phyloP scores from a whole-genome alignment of 352 stramenopile species.

The Pythium grandisporangium region DNA sequence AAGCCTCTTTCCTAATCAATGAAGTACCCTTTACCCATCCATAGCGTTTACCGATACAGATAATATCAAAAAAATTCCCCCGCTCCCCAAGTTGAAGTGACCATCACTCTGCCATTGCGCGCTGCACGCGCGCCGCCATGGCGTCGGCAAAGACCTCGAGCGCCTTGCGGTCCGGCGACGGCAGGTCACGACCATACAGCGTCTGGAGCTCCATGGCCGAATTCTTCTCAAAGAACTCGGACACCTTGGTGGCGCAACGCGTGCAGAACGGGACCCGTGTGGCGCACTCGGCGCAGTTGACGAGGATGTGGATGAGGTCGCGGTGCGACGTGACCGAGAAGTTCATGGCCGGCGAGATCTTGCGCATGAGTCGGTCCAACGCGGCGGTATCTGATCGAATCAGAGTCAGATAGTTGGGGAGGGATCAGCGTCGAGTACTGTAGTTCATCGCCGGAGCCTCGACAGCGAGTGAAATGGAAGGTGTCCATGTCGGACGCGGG shows the following conservation, averaged over 20 bases:
- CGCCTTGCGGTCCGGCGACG: constrained; percentile 30
- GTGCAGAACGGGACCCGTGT: constrained; percentile 43
- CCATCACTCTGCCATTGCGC: constrained; percentile 21
- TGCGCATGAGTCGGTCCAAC: constrained; percentile 49
- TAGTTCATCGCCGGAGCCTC: too few species aligned
- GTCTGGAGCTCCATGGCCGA: constrained; percentile 34
- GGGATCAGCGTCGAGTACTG: too few species aligned
- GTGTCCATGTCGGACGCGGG: too few species aligned
- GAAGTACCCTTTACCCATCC: too few species aligned
- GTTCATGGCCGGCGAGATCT: constrained; percentile 51
- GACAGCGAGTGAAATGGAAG: background rate
- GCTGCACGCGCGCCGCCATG: constrained; percentile 28
- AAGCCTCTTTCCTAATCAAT: too few species aligned
- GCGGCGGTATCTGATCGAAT: constrained; percentile 53
- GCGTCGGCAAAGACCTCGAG: constrained; percentile 30
- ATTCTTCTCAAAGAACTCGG: constrained; percentile 60
- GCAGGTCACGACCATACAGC: constrained; percentile 47
- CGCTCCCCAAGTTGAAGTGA: constrained; percentile 1
- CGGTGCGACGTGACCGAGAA: constrained; percentile 38
- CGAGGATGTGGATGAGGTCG: constrained; percentile 49
- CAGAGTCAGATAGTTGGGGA: too few species aligned
- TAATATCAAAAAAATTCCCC: too few species aligned
- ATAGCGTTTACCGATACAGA: too few species aligned
- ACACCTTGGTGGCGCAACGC: constrained; percentile 28
- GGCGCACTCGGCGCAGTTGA: constrained; percentile 41